Conservation (phyloP, 495 filamentous ascomycete species). For the Tuber borchii region DNA sequence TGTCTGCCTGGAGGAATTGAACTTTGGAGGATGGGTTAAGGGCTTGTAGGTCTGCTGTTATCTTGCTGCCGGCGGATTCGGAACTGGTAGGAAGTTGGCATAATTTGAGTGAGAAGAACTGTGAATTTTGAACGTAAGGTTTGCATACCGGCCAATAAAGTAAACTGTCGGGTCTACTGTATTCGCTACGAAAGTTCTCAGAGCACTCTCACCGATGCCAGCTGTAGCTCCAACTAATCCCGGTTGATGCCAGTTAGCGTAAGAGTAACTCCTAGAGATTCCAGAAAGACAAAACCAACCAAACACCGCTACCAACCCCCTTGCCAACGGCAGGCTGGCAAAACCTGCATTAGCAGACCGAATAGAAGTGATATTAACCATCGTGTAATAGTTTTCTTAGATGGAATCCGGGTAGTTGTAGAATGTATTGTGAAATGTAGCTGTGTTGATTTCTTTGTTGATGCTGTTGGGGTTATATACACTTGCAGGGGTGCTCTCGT, state of each 20-base stretch:
- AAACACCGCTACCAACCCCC: slow-evolving; percentile 30
- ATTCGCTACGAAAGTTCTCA: slow-evolving; percentile 52
- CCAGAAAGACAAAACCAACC: slow-evolving; percentile 6
- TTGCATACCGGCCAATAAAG: slow-evolving; percentile 45
- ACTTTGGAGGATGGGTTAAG: slow-evolving; percentile 52
- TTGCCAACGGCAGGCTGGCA: slow-evolving; percentile 17
- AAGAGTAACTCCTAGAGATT: background rate
- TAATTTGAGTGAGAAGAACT: background rate
- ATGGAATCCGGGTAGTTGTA: background rate
- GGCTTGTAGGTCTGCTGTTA: slow-evolving; percentile 46
- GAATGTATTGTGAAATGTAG: background rate
- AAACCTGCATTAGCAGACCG: slow-evolving; percentile 28
- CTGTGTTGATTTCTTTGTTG: background rate
- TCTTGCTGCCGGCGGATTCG: slow-evolving; percentile 45
- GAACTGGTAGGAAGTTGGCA: slow-evolving; percentile 37
- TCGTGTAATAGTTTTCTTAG: slow-evolving; percentile 3
- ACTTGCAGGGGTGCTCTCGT: background rate
- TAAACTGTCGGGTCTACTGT: slow-evolving; percentile 49
- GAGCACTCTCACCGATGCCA: slow-evolving; percentile 57
- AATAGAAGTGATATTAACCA: slow-evolving; percentile 30
- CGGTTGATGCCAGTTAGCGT: background rate
- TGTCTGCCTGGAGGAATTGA: slow-evolving; percentile 53
- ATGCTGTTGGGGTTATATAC: background rate
- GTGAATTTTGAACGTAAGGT: background rate
- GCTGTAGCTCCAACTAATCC: slow-evolving; percentile 55